Percentiles rank a stretch among this genome's conserved stretches.
Conservation (phyloP, 371 early-diverging fungal genomes). For the Phascolomyces articulosus region DNA sequence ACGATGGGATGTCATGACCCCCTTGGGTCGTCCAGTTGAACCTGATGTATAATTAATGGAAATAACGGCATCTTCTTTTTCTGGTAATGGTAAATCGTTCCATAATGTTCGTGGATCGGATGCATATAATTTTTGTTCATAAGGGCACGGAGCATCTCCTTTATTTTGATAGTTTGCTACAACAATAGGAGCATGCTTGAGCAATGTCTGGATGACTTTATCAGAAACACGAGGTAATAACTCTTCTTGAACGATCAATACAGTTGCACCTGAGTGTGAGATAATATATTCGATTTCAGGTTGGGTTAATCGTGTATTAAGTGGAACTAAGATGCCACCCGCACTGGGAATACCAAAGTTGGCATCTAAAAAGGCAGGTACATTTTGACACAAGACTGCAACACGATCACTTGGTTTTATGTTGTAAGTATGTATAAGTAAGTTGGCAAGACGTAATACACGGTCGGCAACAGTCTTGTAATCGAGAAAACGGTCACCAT, state of each 20-base stretch:
- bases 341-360: conserved; percentile 67
- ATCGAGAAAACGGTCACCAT: conserved; percentile 39
- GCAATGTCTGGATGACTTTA: conserved; percentile 5
- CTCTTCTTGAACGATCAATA: conserved; percentile 61
- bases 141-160: conserved; percentile 37
- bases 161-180: conserved; percentile 21
- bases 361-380: conserved; percentile 63
- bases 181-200: conserved; percentile 12
- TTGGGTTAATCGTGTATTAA: conserved; percentile 65
- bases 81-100: conserved; percentile 51
- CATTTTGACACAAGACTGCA: conserved; percentile 64
- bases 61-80: conserved; percentile 56
- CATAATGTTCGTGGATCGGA: conserved; percentile 29
- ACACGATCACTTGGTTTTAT: conserved; percentile 49
- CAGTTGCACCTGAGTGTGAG: conserved; percentile 53
- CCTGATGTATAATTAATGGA: conserved; percentile 70
- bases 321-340: conserved; percentile 62
- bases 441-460: conserved; percentile 45
- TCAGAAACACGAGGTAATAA: conserved; percentile 17
- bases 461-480: conserved; percentile 49
- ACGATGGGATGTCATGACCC: conserved; percentile 38
- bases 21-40: conserved; percentile 70
- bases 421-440: conserved; percentile 27
- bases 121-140: conserved; percentile 48
- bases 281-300: conserved; percentile 69